phyloP scores from a whole-genome alignment of 2,329 filamentous ascomycete species.

The Myriosclerotinia curreyana region DNA sequence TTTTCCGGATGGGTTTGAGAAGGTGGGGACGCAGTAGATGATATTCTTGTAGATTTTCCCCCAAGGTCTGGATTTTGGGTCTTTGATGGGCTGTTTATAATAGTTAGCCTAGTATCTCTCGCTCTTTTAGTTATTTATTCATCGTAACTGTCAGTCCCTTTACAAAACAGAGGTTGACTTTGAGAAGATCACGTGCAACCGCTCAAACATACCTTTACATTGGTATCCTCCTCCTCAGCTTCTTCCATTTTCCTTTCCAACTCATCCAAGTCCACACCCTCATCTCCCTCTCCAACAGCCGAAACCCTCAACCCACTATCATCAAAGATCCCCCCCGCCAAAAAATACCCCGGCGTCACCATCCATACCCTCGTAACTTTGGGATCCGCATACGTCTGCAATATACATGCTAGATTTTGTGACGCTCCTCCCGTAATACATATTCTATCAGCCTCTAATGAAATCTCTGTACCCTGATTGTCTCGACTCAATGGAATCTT shows the following conservation, averaged over 20 bases:
- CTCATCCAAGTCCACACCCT: constrained; percentile 68
- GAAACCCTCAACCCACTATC: constrained; percentile 73
- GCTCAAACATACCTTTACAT: constrained; percentile 9
- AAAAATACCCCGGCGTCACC: constrained; percentile 76
- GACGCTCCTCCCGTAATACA: constrained; percentile 82
- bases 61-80: constrained; percentile 51
- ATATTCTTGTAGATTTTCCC: constrained; percentile 82
- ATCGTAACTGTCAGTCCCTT: neutral
- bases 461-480: neutral
- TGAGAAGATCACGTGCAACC: neutral
- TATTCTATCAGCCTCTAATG: constrained; percentile 51
- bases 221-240: constrained; percentile 17
- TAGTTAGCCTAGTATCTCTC: neutral
- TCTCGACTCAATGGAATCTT: neutral
- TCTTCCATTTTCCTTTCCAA: constrained; percentile 44
- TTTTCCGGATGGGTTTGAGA: constrained; percentile 82
- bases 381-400: constrained; percentile 80
- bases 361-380: constrained; percentile 76
- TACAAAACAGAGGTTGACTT: neutral
- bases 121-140: neutral
- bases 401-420: constrained; percentile 73
- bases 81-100: constrained; percentile 26
- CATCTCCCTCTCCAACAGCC: constrained; percentile 71
- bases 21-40: constrained; percentile 85
- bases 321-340: constrained; percentile 82